A percentile compares a stretch with the other conserved stretches of the same genome.
These are phyloP conservation scores for Protoeuglena noctilucae DNA, from an alignment of 139 green algal genomes.

Conservation along the genomic window DNA sequence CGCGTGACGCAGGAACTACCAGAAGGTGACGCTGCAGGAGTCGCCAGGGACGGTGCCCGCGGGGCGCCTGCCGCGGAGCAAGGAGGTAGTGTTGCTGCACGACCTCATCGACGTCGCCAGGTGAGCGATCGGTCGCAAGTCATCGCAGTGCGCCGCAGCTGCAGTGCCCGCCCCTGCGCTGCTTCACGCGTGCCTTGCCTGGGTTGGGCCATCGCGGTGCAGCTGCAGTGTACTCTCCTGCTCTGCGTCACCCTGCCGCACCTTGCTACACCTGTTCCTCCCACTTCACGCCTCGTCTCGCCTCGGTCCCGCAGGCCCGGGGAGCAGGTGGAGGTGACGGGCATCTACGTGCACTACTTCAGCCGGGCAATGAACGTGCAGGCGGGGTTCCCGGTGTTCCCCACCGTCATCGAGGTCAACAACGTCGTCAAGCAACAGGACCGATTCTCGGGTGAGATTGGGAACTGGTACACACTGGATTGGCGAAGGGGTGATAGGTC, in stretches of 20 bases:
- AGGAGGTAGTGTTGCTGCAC: conserved; percentile 89
- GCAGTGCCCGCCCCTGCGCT: no score
- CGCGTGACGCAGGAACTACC: conserved; percentile 62
- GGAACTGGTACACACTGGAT: no score
- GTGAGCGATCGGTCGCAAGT: no score
- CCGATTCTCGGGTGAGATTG: conserved; percentile 38
- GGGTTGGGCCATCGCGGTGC: no score
- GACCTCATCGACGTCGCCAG: conserved; percentile 99
- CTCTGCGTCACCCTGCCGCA: no score
- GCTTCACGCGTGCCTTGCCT: no score
- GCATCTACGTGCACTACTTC: conserved; percentile 83
- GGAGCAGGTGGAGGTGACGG: conserved; percentile 87
- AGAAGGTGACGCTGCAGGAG: conserved; percentile 97
- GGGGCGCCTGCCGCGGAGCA: conserved; percentile 83
- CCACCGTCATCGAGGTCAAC: conserved; percentile 89
- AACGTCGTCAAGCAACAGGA: conserved; percentile 63
- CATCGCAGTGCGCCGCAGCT: no score
- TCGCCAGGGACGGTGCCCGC: conserved; percentile 73
- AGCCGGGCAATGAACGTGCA: conserved; percentile 70
- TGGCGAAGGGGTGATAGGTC: no score
- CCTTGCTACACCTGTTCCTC: no score
- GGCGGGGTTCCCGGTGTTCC: conserved; percentile 90
- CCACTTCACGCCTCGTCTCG: no score
- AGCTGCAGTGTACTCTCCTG: no score
- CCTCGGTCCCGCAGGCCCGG: conserved; percentile 68